Base-by-base conservation (phyloP, 108 stramenopile genomes). In the Pseudonitzschia multistriata region DNA sequence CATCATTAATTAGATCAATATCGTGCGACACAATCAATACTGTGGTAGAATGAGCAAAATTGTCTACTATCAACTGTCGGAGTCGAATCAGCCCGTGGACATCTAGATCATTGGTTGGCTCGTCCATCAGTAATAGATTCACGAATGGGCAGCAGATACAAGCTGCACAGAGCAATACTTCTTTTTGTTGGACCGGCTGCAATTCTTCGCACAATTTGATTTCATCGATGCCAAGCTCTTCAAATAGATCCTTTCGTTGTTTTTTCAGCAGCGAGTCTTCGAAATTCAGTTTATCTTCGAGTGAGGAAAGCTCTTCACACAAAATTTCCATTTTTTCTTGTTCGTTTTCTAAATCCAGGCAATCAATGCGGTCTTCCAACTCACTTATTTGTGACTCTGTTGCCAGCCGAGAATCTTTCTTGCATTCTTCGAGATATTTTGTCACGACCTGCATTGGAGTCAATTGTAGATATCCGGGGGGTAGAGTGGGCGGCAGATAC, bases 11-110 rank as follows among this genome's bases (percentile, higher is more conserved):
- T 48, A 99, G 87, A 48, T 93, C 86, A 0, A 96, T 82, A 77
- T 99, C 97, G 74, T 99, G 97, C 0, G 94, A 95, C 3, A 97
- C 94, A 55, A 99, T 47, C 17, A 99, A 66, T 14, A 97, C 82
- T 6, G 95, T 96, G 27, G 83, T 73, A 36, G 78, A 52, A 34
- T 49, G 49, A 29, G 47, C 42, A 3, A 52, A 55, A 0, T 56
- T 49, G 60, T 68, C 71, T 65, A 61, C 76, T 55, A 93, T 92
- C 48, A 85, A 87, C 49, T 80, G 84, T 59, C 83, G 80, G 11
- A 93, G 70, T 59, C 85, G 85, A 15, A 90, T 79, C 37, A 99
- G 88, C 27, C 95, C 93, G 49, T 75, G 72, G 15, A 98, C 74
- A 71, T 98, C 97, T 27, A 93, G 66, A 68, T 87, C 80, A 34